Evolutionary conservation across 768 basidiomycete genomes (phyloP).

Genomic region (Psilocybe cubensis): DNA sequence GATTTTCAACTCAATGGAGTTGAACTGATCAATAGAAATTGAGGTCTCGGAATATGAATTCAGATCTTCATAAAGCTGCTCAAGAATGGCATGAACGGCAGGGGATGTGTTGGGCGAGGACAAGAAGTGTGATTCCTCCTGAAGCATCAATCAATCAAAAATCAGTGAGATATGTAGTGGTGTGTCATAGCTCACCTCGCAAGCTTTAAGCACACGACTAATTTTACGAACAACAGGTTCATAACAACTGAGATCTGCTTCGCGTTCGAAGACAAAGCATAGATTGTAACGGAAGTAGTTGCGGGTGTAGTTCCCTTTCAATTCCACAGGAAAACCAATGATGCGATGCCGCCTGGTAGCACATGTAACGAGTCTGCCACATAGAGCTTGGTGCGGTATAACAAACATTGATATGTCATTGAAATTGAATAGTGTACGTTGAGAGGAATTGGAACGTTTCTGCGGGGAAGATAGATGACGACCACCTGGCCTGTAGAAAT

Average conservation of each 20-base stretch:
- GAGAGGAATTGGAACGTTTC: constrained; percentile 54
- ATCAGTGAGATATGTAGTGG: background rate
- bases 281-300: constrained; percentile 94
- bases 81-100: constrained; percentile 81
- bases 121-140: constrained; percentile 91
- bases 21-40: constrained; percentile 88
- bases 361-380: constrained; percentile 87
- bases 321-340: constrained; percentile 88
- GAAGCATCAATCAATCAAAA: background rate
- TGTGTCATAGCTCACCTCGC: constrained; percentile 74
- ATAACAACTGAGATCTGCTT: constrained; percentile 92
- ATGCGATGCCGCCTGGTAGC: constrained; percentile 82
- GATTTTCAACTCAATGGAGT: constrained; percentile 93
- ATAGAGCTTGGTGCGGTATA: constrained; percentile 85
- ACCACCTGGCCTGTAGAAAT: constrained; percentile 46
- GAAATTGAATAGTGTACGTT: constrained; percentile 78
- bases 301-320: constrained; percentile 75
- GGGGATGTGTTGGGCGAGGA: constrained; percentile 71
- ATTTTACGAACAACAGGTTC: constrained; percentile 96
- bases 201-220: constrained; percentile 82
- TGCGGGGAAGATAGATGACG: constrained; percentile 43
- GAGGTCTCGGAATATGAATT: constrained; percentile 98
- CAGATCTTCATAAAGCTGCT: constrained; percentile 95
- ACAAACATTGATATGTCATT: constrained; percentile 92
- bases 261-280: constrained; percentile 94